Conservation (phyloP, 2,329 filamentous ascomycete genomes). For the Parastagonospora nodorum region DNA sequence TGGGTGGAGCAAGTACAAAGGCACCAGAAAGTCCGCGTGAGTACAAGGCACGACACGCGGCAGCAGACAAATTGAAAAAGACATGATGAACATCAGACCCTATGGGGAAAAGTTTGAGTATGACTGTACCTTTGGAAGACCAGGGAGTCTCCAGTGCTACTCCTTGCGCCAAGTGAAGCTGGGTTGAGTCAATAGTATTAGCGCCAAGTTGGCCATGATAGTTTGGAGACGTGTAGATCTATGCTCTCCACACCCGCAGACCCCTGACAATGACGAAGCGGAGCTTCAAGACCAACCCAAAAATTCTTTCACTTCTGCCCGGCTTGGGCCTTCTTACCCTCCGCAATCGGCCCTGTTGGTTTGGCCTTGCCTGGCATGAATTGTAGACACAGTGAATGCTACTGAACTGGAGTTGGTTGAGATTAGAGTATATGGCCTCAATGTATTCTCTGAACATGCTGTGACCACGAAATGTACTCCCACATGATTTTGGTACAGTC, state of each 20-base stretch:
- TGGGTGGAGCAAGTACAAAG: constrained; percentile 57
- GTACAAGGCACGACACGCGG: constrained; percentile 72
- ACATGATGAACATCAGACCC: constrained; percentile 8
- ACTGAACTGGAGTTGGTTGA: too few species aligned
- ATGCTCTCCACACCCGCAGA: background rate
- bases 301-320: constrained; percentile 29
- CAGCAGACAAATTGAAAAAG: constrained; percentile 49
- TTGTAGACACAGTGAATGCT: background rate
- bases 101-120: background rate
- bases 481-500: background rate
- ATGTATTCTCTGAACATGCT: background rate
- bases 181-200: background rate
- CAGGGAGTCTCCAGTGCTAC: too few species aligned
- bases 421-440: background rate
- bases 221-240: background rate
- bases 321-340: constrained; percentile 18
- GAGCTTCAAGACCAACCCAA: constrained; percentile 16
- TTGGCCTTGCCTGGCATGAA: background rate
- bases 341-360: constrained; percentile 25
- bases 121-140: too few species aligned
- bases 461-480: background rate
- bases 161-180: too few species aligned
- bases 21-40: constrained; percentile 80
- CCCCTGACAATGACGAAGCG: constrained; percentile 1
- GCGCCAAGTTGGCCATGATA: background rate